A percentile compares a stretch with the other conserved stretches of the same genome.
These are phyloP conservation scores for Penicillium sp. DNA, from an alignment of 2,329 filamentous ascomycete species.

Conservation along the genomic window DNA sequence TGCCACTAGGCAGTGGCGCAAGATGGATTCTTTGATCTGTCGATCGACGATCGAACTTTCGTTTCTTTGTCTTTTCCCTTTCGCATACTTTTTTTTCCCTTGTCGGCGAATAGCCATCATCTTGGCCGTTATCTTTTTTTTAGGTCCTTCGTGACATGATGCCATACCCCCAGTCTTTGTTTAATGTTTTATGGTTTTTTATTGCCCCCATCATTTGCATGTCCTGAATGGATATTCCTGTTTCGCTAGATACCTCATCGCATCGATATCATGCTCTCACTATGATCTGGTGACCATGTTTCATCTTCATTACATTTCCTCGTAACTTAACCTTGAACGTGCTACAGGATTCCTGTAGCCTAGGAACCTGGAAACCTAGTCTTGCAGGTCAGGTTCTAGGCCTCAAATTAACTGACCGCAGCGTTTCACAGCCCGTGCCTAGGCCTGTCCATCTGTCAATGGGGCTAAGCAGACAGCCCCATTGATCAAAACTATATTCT, in stretches of 20 bases:
- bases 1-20: constrained; percentile 29
- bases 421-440: constrained; percentile 4
- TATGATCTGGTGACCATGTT: not conserved
- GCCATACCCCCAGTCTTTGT: constrained; percentile 17
- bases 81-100: constrained; percentile 10
- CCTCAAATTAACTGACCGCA: not conserved
- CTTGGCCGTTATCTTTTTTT: constrained; percentile 2
- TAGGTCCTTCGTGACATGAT: constrained; percentile 9
- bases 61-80: constrained; percentile 10
- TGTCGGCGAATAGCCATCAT: not conserved
- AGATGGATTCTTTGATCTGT: constrained; percentile 16
- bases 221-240: not conserved
- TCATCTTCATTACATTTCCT: not conserved
- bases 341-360: not conserved
- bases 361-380: not conserved
- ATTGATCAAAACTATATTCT: constrained; percentile 12
- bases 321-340: not conserved
- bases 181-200: constrained; percentile 10
- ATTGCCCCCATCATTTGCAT: not conserved
- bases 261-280: constrained; percentile 5
- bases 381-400: not conserved
- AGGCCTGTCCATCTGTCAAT: constrained; percentile 1
- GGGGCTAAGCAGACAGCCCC: not conserved
- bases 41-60: constrained; percentile 20
- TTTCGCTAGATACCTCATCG: constrained; percentile 18